Evolutionary conservation across 2,329 filamentous ascomycete genomes (phyloP).

Genomic region (Aspergillaceae sp.): DNA sequence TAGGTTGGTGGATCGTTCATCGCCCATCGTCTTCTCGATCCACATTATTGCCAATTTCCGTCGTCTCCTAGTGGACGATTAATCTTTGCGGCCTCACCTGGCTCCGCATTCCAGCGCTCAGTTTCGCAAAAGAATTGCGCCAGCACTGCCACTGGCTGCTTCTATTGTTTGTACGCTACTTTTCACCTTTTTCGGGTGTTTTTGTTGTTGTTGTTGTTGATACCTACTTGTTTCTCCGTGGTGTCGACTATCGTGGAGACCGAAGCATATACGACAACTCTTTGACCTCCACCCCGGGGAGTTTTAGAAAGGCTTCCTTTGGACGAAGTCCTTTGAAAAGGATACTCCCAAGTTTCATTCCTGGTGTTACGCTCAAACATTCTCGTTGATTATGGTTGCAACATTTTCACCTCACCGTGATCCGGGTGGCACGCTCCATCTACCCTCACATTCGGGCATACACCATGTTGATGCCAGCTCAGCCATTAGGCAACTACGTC

Average conservation of each 20-base stretch:
- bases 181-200: too few species aligned
- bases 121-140: constrained; percentile 50
- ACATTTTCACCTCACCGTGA: constrained; percentile 43
- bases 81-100: background rate
- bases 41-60: background rate
- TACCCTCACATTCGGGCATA: constrained; percentile 76
- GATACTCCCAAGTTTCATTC: background rate
- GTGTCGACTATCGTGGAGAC: too few species aligned
- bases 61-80: background rate
- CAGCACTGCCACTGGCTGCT: constrained; percentile 9
- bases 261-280: too few species aligned
- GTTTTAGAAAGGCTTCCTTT: background rate
- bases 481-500: constrained; percentile 71
- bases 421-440: constrained; percentile 67
- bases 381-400: constrained; percentile 32
- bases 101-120: constrained; percentile 20
- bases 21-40: background rate
- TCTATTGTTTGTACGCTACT: constrained; percentile 19
- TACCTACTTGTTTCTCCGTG: too few species aligned
- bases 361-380: background rate
- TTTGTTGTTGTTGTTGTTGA: too few species aligned
- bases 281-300: too few species aligned
- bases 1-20: background rate
- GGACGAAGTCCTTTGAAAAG: background rate
- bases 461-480: constrained; percentile 76